Evolutionary conservation across 768 basidiomycete genomes (phyloP), one percentile per base, ranked within the genome.

Genomic region (Austroboletus eburneus): DNA sequence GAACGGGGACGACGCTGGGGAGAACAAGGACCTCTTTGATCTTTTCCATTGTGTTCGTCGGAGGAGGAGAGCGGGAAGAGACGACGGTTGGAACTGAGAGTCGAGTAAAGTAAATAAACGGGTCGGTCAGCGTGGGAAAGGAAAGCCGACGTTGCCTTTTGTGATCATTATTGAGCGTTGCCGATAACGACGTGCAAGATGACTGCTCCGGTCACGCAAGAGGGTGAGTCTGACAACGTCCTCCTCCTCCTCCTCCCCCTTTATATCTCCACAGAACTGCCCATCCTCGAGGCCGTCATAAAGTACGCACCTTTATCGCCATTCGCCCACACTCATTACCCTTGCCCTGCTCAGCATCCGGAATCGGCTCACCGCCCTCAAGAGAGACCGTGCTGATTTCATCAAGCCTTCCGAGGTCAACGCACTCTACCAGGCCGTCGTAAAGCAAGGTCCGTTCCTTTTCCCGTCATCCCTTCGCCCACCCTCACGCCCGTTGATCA

Each of bases 381-480:
- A 93, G 78, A 88, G 92, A 74, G 85, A 95, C 64, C 82, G 91
- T 39, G 91, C 81, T 32, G 87, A 90, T 55, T 97, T 87, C 72
- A 90, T 96, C 67, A 91, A 92, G 58, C 78, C 93, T 8, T 84
- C 89, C 50, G 95, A 93, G 74, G 95, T 97, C 40, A 86, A 94
- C 66, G 76, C 81, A 33, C 83, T 98, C 50, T 98, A 98, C 75
- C 89, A 91, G 51, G 78, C 83, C 3, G 87, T 96, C 51, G 87
- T 98, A 48, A 91, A 92, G 64, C 92, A 97, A 79, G 89, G 94
- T 91, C 36, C 38, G 42, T 50, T 6, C 27, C 12, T 27, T 12
- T 27, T 12, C 12, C 27, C 7, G 5, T 12, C 27, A 6, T 6
- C 12, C 5, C 12, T 27, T 27, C 27, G 12, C 27, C 27, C 27